These are phyloP conservation scores for Gossypium schwendimanii DNA, from an alignment of 441 rosid genomes.

Conservation along the genomic window DNA sequence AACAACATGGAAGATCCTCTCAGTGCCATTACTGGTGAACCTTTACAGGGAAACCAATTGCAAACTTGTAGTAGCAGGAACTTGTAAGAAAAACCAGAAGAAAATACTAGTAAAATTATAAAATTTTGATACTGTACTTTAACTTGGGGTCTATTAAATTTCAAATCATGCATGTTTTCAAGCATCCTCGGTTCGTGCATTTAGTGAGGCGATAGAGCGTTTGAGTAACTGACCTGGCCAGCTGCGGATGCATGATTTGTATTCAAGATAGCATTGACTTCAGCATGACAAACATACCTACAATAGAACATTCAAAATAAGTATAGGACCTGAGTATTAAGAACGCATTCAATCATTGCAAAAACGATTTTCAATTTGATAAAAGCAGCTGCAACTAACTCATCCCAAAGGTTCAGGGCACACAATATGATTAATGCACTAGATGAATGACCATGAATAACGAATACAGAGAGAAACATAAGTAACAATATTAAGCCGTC, in stretches of 20 bases:
- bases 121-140: not conserved
- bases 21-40: not conserved
- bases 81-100: not conserved
- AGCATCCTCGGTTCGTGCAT: not conserved
- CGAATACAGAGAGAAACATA: not conserved
- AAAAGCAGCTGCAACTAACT: not conserved
- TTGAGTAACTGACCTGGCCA: constrained; percentile 51
- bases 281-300: constrained; percentile 97
- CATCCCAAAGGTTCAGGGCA: not conserved
- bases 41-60: not conserved
- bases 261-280: constrained; percentile 90
- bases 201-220: not conserved
- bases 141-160: not conserved
- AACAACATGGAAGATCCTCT: constrained; percentile 7
- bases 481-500: constrained; percentile 6
- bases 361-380: not conserved
- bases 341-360: not conserved
- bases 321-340: not conserved
- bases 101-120: not conserved
- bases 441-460: constrained; percentile 8
- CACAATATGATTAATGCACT: constrained; percentile 5
- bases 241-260: constrained; percentile 88
- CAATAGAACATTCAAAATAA: constrained; percentile 12
- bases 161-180: not conserved
- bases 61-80: not conserved